Evolutionary conservation across 768 basidiomycete species (phyloP).

Genomic region (Scleroderma citrinum): DNA sequence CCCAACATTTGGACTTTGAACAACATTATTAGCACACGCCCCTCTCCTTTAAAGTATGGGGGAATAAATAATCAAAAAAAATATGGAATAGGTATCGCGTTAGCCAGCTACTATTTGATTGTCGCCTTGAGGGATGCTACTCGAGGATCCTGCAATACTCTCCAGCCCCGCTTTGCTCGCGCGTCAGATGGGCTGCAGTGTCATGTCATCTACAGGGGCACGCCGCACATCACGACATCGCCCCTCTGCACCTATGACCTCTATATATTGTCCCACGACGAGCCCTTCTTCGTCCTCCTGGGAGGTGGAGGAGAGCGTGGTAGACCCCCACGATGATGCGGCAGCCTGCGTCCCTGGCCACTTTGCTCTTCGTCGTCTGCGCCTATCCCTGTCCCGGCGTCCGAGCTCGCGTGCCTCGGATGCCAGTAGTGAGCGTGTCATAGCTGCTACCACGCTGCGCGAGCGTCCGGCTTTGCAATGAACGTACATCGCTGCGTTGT

Average conservation of each 20-base stretch:
- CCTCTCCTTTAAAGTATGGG: too few relatives aligned
- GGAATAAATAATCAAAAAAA: too few relatives aligned
- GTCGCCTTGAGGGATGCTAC: background rate
- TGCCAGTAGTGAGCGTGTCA: conserved; percentile 95
- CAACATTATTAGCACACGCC: too few relatives aligned
- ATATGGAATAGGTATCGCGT: background rate
- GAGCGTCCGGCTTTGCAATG: conserved; percentile 97
- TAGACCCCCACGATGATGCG: conserved; percentile 69
- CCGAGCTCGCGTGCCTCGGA: conserved; percentile 90
- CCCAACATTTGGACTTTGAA: too few relatives aligned
- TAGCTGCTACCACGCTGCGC: conserved; percentile 91
- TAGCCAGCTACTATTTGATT: background rate
- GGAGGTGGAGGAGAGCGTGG: conserved; percentile 26
- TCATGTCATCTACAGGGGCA: conserved; percentile 83
- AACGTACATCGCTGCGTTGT: conserved; percentile 86
- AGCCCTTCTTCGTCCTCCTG: conserved; percentile 25
- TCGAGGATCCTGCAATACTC: conserved; percentile 36
- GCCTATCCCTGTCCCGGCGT: conserved; percentile 31
- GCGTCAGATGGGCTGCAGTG: conserved; percentile 82
- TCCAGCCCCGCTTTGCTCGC: conserved; percentile 94
- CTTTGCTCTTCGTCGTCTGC: conserved; percentile 35
- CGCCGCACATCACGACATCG: conserved; percentile 82
- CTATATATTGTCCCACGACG: conserved; percentile 71
- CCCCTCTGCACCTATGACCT: conserved; percentile 80
- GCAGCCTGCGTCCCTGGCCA: conserved; percentile 48